Evolutionary conservation across 345 rosid species (phyloP).

Genomic region (Sapria himalayana): DNA sequence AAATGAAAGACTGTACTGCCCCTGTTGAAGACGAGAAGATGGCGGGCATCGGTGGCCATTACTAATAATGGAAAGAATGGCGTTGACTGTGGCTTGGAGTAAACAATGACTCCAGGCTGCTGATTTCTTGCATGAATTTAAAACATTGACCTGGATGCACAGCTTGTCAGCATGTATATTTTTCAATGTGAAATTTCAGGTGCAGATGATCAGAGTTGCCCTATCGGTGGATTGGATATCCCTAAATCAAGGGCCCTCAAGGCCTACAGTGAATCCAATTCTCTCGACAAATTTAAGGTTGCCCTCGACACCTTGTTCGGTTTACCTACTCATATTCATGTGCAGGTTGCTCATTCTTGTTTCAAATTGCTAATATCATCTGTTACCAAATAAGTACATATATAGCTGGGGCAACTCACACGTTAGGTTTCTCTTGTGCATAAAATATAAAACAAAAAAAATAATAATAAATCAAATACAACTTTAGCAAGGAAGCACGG

Average conservation of each 20-base stretch:
- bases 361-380: neutral
- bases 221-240: conserved; percentile 36
- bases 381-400: neutral
- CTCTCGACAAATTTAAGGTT: conserved; percentile 38
- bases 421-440: neutral
- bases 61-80: neutral
- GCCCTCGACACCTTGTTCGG: no score
- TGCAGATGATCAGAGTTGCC: conserved; percentile 65
- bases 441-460: neutral
- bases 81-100: neutral
- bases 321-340: no score
- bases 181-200: conserved; percentile 18
- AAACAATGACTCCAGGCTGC: neutral
- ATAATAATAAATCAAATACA: no score
- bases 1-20: no score
- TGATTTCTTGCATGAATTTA: neutral
- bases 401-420: neutral
- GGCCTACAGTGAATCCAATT: conserved; percentile 24
- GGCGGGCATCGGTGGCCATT: no score
- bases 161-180: neutral
- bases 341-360: neutral
- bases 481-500: no score
- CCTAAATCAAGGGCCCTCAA: conserved; percentile 21
- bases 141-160: neutral
- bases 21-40: no score